A percentile compares a stretch with the other conserved stretches of the same genome.
Conservation (phyloP, 164 flowering plant species). For the Cinnamomum micranthum region DNA sequence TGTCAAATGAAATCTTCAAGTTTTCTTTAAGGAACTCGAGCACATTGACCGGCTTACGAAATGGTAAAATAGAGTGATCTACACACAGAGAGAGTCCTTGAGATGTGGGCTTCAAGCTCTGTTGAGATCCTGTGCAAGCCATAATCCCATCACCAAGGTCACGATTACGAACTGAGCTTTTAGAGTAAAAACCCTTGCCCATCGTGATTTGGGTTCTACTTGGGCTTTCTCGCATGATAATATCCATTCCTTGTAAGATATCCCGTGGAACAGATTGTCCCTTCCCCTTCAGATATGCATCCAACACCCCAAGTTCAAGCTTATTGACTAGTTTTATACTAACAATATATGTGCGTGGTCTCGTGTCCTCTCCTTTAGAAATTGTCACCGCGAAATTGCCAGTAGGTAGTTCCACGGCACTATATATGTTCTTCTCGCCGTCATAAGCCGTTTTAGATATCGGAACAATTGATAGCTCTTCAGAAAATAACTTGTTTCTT, state of each 20-base stretch:
- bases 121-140: conserved; percentile 51
- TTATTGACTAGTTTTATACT: conserved; percentile 43
- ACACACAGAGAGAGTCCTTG: conserved; percentile 55
- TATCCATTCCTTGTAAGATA: conserved; percentile 66
- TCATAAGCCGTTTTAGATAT: conserved; percentile 46
- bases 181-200: conserved; percentile 44
- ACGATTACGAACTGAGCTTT: background rate
- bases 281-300: conserved; percentile 37
- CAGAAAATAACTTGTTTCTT: conserved; percentile 32
- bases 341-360: conserved; percentile 19
- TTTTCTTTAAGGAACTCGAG: conserved; percentile 46
- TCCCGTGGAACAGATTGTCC: conserved; percentile 42
- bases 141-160: conserved; percentile 50
- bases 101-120: conserved; percentile 57
- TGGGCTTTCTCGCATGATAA: conserved; percentile 70
- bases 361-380: conserved; percentile 34
- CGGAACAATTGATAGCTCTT: conserved; percentile 25
- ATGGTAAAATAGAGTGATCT: conserved; percentile 59
- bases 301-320: conserved; percentile 37
- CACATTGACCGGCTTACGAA: conserved; percentile 45
- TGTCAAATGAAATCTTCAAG: conserved; percentile 15
- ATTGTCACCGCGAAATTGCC: conserved; percentile 41
- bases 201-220: conserved; percentile 28
- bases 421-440: conserved; percentile 63
- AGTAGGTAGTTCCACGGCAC: conserved; percentile 40